Evolutionary conservation across 176 grass and related monocot genomes (phyloP).

Genomic region (Ananas comosus): DNA sequence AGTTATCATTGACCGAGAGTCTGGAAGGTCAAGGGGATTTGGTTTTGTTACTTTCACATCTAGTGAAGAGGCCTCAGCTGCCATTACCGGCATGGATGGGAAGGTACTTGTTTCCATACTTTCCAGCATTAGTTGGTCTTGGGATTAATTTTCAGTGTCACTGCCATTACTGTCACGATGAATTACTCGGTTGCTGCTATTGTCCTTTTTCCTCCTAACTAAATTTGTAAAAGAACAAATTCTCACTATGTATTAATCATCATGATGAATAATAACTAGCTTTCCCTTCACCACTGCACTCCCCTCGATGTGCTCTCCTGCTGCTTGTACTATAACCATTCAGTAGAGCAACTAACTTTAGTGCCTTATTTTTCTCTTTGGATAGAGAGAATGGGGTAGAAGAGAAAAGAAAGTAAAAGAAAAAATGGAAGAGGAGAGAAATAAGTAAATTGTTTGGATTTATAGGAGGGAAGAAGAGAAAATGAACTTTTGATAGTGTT

Average conservation of each 20-base stretch:
- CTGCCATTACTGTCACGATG: not conserved
- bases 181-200: not conserved
- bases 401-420: no score
- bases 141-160: not conserved
- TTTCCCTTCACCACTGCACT: no score
- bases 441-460: no score
- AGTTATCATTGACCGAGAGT: conserved; percentile 59
- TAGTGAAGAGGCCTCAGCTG: conserved; percentile 51
- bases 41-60: conserved; percentile 74
- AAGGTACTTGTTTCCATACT: conserved; percentile 35
- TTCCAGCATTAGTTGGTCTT: conserved; percentile 1
- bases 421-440: no score
- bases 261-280: not conserved
- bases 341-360: no score
- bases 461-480: no score
- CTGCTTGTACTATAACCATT: no score
- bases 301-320: no score
- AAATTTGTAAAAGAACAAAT: not conserved
- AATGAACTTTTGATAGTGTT: no score
- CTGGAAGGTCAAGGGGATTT: conserved; percentile 76
- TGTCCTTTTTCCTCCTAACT: not conserved
- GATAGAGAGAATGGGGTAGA: no score
- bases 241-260: not conserved
- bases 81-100: conserved; percentile 71
- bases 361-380: no score